Evolutionary conservation across 495 filamentous ascomycete species (phyloP), one percentile per base, ranked within the genome.

Genomic region (Alectoria sarmentosa): DNA sequence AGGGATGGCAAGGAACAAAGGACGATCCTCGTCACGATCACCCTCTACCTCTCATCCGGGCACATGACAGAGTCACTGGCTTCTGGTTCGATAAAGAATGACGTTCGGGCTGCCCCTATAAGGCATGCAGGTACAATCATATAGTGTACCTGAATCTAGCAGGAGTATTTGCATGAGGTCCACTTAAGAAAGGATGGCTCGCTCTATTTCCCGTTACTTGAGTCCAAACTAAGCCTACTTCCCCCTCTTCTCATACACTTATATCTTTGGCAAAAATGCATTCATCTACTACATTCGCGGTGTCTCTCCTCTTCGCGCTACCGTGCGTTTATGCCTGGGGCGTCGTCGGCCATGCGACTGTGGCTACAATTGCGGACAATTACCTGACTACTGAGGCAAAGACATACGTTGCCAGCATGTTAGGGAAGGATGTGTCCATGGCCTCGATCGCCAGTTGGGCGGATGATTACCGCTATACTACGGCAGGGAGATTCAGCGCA

Each of bases 371-470:
- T 60, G 84, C 84, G 14, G 73, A 76, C 52, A 73, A 84, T 68
- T 86, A 83, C 69, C 72, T 84, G 10, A 69, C 73, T 2, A 57
- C 77, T 1, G 67, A 73, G 28, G 80, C 81, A 1, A 70, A 74
- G 67, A 69, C 76, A 32, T 83, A 76, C 68, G 76, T 83, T 64
- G 78, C 83, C 65, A 68, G 61, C 55, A 70, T 84, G 30, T 74
- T 86, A 6, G 75, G 76, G 58, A 74, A 82, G 65, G 75, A 77
- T 4, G 79, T 80, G 2, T 73, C 73, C n/a, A 75, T 88, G 30
- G 84, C 84, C 17, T 76, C 74, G 56, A 78, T 86, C 21, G 84
- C 86, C 26, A 77, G 82, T 4, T 88, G 85, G 85, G 86, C 78
- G 68, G 86, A 89, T 68, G 69, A 72, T 37, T 88, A 83, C 68